A percentile compares a stretch with the other conserved stretches of the same genome.
Evolutionary conservation across 345 rosid genomes (phyloP).

Genomic region (Excoecaria cochinchinensis): DNA sequence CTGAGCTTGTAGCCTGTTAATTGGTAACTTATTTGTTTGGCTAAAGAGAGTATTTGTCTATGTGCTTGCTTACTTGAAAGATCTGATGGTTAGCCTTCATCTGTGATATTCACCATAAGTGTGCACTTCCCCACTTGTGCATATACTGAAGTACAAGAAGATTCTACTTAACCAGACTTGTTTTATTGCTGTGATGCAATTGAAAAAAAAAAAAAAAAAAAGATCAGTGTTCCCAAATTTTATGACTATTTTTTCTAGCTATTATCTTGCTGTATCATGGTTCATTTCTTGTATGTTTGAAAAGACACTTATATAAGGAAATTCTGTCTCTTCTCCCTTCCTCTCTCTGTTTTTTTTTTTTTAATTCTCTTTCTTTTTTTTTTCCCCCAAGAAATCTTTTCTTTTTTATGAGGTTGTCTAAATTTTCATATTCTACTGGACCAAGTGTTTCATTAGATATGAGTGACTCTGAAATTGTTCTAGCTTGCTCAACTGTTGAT

Average conservation of each 20-base stretch:
- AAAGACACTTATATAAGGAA: too few relatives aligned
- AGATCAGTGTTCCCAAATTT: too few relatives aligned
- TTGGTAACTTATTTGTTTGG: too few relatives aligned
- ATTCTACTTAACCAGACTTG: neutral
- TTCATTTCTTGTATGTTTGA: too few relatives aligned
- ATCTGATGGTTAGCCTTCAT: neutral
- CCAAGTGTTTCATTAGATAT: neutral
- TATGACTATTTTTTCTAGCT: too few relatives aligned
- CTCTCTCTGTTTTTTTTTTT: neutral
- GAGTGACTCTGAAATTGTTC: neutral
- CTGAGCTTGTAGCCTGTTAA: too few relatives aligned
- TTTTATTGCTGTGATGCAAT: too few relatives aligned
- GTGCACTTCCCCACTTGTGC: neutral
- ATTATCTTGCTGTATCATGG: too few relatives aligned
- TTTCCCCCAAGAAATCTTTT: neutral
- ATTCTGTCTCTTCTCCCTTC: too few relatives aligned
- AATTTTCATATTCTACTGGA: neutral
- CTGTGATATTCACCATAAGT: neutral
- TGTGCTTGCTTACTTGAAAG: neutral
- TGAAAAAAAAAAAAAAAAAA: neutral
- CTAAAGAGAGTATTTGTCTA: too few relatives aligned
- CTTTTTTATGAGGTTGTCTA: neutral
- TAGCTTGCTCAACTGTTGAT: too few relatives aligned
- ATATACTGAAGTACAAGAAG: neutral
- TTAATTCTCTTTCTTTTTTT: neutral